Evolutionary conservation across 2,329 filamentous ascomycete species (phyloP).

Genomic region (Neofusicoccum parvum): DNA sequence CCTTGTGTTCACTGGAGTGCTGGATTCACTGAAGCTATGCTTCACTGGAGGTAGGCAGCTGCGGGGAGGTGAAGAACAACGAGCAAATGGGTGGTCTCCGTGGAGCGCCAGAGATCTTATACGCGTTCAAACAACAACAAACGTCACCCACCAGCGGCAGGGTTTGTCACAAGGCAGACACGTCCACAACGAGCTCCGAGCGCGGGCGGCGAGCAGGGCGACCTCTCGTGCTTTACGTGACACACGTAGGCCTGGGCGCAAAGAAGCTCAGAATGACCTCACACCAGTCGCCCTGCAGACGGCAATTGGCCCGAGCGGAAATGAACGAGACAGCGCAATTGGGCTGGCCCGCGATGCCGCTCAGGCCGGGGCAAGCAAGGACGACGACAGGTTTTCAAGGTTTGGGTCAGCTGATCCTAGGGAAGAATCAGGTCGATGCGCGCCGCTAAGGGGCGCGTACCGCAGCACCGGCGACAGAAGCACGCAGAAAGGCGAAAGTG

Average conservation of each 20-base stretch:
- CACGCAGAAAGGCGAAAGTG: neutral
- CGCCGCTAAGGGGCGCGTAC: neutral
- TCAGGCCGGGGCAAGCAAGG: conserved; percentile 10
- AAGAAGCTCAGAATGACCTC: conserved; percentile 10
- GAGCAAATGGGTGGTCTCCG: neutral
- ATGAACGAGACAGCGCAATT: conserved; percentile 4
- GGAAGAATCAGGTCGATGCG: neutral
- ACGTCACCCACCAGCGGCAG: neutral
- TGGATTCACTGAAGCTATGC: neutral
- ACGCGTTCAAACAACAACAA: neutral
- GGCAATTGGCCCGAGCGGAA: conserved; percentile 5
- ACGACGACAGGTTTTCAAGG: neutral
- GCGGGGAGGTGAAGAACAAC: neutral
- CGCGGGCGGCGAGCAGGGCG: neutral
- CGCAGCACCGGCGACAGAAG: neutral
- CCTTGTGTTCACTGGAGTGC: neutral
- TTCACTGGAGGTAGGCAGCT: neutral
- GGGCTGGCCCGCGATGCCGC: conserved; percentile 1
- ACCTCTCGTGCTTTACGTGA: conserved; percentile 4
- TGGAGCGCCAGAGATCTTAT: neutral
- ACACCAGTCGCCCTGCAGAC: neutral
- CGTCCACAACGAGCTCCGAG: conserved; percentile 3
- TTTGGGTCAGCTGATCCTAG: conserved; percentile 5
- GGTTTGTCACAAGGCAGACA: conserved; percentile 10
- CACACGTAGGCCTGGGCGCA: conserved; percentile 1